Conservation (phyloP, 306 rosid species). For the Begonia loranthoides region DNA sequence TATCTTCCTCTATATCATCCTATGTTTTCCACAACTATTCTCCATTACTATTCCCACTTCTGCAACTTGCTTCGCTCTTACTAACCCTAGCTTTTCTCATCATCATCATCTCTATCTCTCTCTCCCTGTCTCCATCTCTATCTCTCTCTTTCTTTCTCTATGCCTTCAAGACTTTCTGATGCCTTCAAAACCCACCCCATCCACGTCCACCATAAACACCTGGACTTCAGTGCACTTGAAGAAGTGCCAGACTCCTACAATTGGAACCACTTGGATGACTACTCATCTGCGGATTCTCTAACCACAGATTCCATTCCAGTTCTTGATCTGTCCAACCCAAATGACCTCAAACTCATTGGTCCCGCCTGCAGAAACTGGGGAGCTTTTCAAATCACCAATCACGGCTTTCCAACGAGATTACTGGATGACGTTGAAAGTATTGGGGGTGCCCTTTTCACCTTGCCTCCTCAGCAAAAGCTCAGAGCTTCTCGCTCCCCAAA, state of each 20-base stretch:
- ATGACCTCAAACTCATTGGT: conserved; percentile 12
- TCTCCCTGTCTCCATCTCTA: background rate
- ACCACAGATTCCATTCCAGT: conserved; percentile 10
- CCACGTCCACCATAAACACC: background rate
- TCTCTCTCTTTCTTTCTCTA: background rate
- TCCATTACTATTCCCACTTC: background rate
- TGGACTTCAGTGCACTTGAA: background rate
- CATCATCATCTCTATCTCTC: background rate
- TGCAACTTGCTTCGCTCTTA: background rate
- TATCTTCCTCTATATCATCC: background rate
- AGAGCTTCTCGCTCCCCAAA: conserved; percentile 17
- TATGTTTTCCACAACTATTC: background rate
- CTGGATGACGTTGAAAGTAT: conserved; percentile 8
- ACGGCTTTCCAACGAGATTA: conserved; percentile 20
- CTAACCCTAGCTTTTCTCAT: background rate
- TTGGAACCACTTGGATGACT: background rate
- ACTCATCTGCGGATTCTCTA: background rate
- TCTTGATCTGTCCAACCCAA: conserved; percentile 20
- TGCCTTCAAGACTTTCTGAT: background rate
- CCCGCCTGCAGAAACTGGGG: conserved; percentile 33
- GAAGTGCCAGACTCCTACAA: background rate
- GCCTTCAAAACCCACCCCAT: background rate
- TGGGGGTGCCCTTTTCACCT: conserved; percentile 16
- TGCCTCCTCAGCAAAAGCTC: conserved; percentile 25
- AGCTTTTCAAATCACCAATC: conserved; percentile 29